Conservation (phyloP, 2,329 filamentous ascomycete genomes). For the Ophiostoma ulmi region DNA sequence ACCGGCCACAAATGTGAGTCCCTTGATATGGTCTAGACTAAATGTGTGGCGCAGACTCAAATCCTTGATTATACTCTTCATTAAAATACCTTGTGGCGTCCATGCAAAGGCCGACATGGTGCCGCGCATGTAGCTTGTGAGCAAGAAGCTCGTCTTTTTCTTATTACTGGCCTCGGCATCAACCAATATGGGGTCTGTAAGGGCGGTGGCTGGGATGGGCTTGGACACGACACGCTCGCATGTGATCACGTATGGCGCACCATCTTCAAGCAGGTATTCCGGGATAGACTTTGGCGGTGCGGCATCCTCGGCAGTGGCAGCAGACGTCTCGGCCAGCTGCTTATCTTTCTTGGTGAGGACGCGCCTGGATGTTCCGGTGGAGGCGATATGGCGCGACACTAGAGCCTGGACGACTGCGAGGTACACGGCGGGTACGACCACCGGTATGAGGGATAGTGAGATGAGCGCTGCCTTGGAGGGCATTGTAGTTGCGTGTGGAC, state of each 20-base stretch:
- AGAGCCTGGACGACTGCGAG: conserved; percentile 20
- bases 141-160: conserved; percentile 25
- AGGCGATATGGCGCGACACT: conserved; percentile 17
- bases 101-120: conserved; percentile 34
- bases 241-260: conserved; percentile 20
- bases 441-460: conserved; percentile 20
- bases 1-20: conserved; percentile 29
- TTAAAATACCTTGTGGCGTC: conserved; percentile 34
- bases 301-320: background rate
- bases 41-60: conserved; percentile 29
- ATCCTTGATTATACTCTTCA: conserved; percentile 30
- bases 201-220: conserved; percentile 9
- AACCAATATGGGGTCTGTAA: conserved; percentile 13
- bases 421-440: conserved; percentile 20
- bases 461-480: conserved; percentile 11
- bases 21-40: conserved; percentile 28
- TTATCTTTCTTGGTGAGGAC: conserved; percentile 3
- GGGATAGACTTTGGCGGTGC: conserved; percentile 23
- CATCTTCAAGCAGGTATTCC: conserved; percentile 12
- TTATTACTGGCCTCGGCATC: background rate
- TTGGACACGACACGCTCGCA: conserved; percentile 25
- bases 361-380: background rate
- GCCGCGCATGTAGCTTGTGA: conserved; percentile 31
- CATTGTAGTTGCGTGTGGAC: background rate
- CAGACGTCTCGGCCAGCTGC: background rate